Percentiles rank a stretch among this genome's conserved stretches.
Conservation (phyloP, 139 green algal genomes). For the Klebsormidium nitens region DNA sequence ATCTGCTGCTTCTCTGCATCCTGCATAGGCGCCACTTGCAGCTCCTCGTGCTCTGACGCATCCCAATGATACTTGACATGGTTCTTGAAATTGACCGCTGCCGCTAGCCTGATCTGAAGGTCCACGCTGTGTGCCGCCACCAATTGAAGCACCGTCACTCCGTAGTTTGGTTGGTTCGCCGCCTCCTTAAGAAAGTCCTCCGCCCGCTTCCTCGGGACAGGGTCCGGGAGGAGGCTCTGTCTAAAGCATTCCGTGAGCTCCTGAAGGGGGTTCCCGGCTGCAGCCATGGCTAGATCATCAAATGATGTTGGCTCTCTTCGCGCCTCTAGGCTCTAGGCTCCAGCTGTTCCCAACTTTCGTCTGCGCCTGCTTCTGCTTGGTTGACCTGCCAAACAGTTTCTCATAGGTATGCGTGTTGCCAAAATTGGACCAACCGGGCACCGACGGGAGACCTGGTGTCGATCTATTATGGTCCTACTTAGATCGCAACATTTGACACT, state of each 20-base stretch:
- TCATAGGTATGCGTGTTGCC: no score
- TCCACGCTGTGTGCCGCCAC: conserved; percentile 12
- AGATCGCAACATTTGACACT: no score
- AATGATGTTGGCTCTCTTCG: no score
- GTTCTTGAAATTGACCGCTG: conserved; percentile 98
- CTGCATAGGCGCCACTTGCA: conserved; percentile 4
- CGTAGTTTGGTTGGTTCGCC: conserved; percentile 42
- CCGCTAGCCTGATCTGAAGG: conserved; percentile 72
- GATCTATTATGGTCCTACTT: no score
- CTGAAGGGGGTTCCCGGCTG: no score
- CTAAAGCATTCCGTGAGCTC: conserved; percentile 37
- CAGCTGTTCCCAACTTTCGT: no score
- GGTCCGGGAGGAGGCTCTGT: conserved; percentile 55
- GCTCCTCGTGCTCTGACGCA: conserved; percentile 8
- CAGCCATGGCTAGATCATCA: no score
- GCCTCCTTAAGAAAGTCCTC: conserved; percentile 67
- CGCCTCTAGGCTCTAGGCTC: no score
- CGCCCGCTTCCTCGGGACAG: conserved; percentile 67
- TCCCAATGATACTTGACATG: conserved; percentile 82
- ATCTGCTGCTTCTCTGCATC: conserved; percentile 75
- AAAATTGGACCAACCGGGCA: no score
- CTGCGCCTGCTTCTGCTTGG: no score
- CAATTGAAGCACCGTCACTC: conserved; percentile 53
- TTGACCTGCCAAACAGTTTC: no score
- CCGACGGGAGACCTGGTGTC: no score